Base-by-base conservation (phyloP, 768 basidiomycete species). In the Hirschioporus abietinus region DNA sequence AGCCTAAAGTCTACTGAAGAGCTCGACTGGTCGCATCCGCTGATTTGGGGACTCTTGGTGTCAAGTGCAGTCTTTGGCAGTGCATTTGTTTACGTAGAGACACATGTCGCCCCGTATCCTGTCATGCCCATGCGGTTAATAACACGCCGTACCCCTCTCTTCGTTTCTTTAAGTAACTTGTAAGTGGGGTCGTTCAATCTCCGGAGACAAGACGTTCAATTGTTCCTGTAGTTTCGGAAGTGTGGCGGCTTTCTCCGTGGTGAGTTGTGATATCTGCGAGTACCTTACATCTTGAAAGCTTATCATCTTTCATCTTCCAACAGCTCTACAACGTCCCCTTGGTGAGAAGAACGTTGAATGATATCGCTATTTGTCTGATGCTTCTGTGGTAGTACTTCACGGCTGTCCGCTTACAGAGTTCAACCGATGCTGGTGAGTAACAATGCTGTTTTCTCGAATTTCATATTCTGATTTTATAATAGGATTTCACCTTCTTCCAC, bases 401-500 rank as follows among this genome's bases (percentile, higher is more conserved):
- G 67, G 89, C 92, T 23, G 95, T 95, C 42, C 83, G 86, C 72
- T 77, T 92, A 27, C 79, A 82, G 66, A 85, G 86, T 17, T 84
- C 94, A 25, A 85, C 89, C 59, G 81, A 83, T 67, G 84, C 95
- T 65, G 95, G 94, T 71, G 58, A 71, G 67, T 66, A 70, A 68
- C 57, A 69, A 60, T 58, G 68, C 67, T 70, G 42, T 34, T 15
- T 63, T n/a, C 65, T 60, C 23, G 25, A 26, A 15, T 24, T 24
- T 30, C 58, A 35, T 30, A 65, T 52, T 66, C 35, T 35, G 57
- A 25, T 63, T 20, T 60, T 63, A 24, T 64, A 17, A n/a, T 71
- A 92, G 92, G 92, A 30, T 80, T 91, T 30, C 96, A 96, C 78
- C 78, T 99, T 24, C 78, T 99, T 42, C 95, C 96, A 25, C 95